phyloP scores from a whole-genome alignment of 495 filamentous ascomycete genomes.

The Trichoderma parareesei region DNA sequence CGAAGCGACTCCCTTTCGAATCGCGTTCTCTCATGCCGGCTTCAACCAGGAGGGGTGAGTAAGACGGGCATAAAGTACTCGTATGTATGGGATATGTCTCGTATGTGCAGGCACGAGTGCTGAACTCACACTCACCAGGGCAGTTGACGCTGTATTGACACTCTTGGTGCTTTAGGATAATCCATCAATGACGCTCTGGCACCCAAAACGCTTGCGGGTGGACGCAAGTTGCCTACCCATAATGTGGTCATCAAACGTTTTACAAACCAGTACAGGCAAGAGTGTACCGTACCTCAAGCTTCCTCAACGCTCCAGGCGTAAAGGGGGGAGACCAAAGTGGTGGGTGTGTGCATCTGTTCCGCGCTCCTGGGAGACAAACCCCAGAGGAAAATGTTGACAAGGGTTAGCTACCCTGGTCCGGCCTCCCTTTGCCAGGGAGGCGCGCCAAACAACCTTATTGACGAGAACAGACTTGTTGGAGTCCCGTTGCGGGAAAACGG shows the following conservation, averaged over 20 bases:
- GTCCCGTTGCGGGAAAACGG: conserved; percentile 9
- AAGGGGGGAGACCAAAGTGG: background rate
- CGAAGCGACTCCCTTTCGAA: background rate
- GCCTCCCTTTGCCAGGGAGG: background rate
- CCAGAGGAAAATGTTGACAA: background rate
- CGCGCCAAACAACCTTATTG: conserved; percentile 1
- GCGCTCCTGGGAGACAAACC: conserved; percentile 5
- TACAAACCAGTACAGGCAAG: background rate
- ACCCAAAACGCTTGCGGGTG: background rate
- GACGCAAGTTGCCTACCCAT: background rate
- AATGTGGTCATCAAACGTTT: too few species aligned
- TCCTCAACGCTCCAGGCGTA: background rate
- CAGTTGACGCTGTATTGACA: background rate
- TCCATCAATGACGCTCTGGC: background rate
- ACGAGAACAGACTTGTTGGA: background rate
- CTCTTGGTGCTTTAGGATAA: background rate
- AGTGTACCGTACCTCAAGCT: background rate
- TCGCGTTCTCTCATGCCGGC: background rate
- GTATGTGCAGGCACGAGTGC: too few species aligned
- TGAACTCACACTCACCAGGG: background rate
- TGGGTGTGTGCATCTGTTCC: background rate
- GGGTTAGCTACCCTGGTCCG: conserved; percentile 1
- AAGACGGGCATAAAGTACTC: background rate
- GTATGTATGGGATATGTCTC: too few species aligned
- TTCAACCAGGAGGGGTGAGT: background rate